Percentiles rank a stretch among this genome's conserved stretches.
These are phyloP conservation scores for Aspergillus spinulosporus DNA, from an alignment of 2,329 filamentous ascomycete species.

Conservation along the genomic window DNA sequence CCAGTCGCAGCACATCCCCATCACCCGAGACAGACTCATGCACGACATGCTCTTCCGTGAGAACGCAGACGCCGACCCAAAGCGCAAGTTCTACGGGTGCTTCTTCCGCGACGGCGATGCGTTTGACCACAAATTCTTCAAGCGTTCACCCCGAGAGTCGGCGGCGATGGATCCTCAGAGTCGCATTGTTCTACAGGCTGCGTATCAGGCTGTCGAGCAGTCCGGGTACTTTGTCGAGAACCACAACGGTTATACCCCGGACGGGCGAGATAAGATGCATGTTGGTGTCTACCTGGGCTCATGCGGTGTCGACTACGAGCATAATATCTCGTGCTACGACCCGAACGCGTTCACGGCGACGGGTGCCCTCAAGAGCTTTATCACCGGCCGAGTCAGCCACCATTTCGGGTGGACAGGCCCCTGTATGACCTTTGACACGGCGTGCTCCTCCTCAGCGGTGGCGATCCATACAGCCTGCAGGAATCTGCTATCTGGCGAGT, in stretches of 20 bases:
- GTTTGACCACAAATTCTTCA: constrained; percentile 21
- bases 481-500: constrained; percentile 23
- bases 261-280: neutral
- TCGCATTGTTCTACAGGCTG: constrained; percentile 28
- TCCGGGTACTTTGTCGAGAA: constrained; percentile 15
- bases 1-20: neutral
- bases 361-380: neutral
- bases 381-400: constrained; percentile 32
- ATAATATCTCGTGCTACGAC: neutral
- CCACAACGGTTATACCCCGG: too few relatives aligned
- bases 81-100: too few relatives aligned
- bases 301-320: neutral
- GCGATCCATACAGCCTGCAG: constrained; percentile 42
- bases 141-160: constrained; percentile 20
- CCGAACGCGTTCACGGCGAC: neutral
- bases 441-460: constrained; percentile 42
- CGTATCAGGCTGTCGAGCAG: constrained; percentile 26
- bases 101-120: too few relatives aligned
- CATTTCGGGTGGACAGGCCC: constrained; percentile 41
- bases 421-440: constrained; percentile 31
- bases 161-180: constrained; percentile 29
- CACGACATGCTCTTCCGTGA: neutral
- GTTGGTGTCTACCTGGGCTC: neutral
- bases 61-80: too few relatives aligned
- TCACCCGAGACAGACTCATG: neutral